Percentiles rank a stretch among this genome's conserved stretches.
phyloP scores from a whole-genome alignment of 1,284 basidiomycete genomes.

The Pyrrhoderma noxium region DNA sequence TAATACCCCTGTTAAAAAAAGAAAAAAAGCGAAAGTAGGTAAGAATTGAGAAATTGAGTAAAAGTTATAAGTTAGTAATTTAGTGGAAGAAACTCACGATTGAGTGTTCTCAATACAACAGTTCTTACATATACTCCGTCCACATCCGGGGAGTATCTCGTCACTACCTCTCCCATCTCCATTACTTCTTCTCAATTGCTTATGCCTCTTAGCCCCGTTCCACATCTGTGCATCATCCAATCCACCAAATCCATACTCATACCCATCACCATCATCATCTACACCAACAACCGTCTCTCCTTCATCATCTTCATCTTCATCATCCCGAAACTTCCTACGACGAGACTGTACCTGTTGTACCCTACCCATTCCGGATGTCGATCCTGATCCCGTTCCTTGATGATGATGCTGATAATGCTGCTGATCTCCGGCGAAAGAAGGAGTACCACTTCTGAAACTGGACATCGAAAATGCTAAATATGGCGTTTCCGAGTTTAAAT shows the following conservation, averaged over 20 bases:
- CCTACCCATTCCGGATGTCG: no score
- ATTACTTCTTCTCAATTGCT: not conserved
- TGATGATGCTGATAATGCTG: no score
- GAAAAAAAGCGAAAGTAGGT: constrained; percentile 17
- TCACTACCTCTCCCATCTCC: constrained; percentile 1
- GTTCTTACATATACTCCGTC: constrained; percentile 27
- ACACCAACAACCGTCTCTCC: constrained; percentile 8
- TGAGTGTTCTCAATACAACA: constrained; percentile 28
- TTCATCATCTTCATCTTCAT: constrained; percentile 12
- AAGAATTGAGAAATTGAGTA: not conserved
- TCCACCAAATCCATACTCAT: not conserved
- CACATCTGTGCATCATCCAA: constrained; percentile 24
- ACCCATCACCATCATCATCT: not conserved
- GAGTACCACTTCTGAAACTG: no score
- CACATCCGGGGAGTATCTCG: constrained; percentile 24
- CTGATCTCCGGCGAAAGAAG: no score
- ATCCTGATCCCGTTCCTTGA: no score
- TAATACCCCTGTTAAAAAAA: constrained; percentile 11
- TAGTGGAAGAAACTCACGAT: constrained; percentile 25
- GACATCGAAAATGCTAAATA: no score
- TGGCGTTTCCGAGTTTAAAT: no score
- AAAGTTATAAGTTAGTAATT: no score
- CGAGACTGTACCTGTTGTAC: no score
- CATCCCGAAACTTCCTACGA: constrained; percentile 19
- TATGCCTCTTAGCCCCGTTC: constrained; percentile 6